phyloP scores from a whole-genome alignment of 2,329 filamentous ascomycete species.

The Fusarium camptoceras region DNA sequence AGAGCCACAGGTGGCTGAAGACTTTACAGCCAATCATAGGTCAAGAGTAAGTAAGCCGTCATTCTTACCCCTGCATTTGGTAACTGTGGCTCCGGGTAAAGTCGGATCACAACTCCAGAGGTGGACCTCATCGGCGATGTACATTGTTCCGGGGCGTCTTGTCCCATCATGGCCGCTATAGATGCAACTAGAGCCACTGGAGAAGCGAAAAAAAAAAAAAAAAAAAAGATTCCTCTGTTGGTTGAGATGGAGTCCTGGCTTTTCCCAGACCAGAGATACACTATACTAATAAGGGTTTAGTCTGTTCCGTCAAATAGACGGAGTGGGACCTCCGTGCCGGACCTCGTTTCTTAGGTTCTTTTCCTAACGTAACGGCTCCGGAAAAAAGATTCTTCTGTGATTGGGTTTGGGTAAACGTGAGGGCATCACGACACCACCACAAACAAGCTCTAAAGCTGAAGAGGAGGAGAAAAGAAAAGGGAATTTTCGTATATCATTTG shows the following conservation, averaged over 20 bases:
- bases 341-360: conserved; percentile 17
- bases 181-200: neutral
- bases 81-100: conserved; percentile 50
- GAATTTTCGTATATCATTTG: neutral
- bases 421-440: conserved; percentile 36
- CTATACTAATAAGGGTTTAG: conserved; percentile 22
- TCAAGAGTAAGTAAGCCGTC: conserved; percentile 27
- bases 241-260: neutral
- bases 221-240: conserved; percentile 3
- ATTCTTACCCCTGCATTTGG: conserved; percentile 15
- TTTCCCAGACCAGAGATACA: neutral
- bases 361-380: conserved; percentile 27
- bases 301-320: conserved; percentile 8
- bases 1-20: conserved; percentile 40
- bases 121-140: conserved; percentile 21
- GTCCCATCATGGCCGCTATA: neutral
- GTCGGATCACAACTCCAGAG: conserved; percentile 44
- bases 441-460: conserved; percentile 17
- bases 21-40: conserved; percentile 52
- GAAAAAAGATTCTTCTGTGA: conserved; percentile 43
- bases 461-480: conserved; percentile 7
- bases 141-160: conserved; percentile 45
- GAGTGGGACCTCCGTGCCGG: conserved; percentile 34
- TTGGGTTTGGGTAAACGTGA: conserved; percentile 23
- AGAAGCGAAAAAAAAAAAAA: conserved; percentile 5